Evolutionary conservation across 106 monocot species (phyloP).

Genomic region (Phalaenopsis aphrodite): DNA sequence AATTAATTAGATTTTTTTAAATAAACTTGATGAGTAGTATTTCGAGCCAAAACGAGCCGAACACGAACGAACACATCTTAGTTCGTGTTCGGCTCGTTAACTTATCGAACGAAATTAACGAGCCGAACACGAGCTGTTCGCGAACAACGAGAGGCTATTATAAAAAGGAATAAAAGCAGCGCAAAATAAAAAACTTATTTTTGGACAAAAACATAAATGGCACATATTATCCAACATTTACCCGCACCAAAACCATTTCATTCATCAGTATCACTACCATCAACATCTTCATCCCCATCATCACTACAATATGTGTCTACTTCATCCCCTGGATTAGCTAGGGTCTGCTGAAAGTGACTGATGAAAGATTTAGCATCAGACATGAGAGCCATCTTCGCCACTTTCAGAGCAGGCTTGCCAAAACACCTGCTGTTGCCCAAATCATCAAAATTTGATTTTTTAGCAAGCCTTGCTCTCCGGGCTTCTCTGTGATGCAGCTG

Average conservation of each 20-base stretch:
- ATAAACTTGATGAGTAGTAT: too few species aligned
- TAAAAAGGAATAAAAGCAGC: too few species aligned
- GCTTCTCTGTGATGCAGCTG: constrained; percentile 45
- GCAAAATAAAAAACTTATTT: too few species aligned
- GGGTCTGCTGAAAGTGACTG: constrained; percentile 22
- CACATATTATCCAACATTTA: background rate
- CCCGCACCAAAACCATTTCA: background rate
- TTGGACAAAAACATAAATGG: too few species aligned
- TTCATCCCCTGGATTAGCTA: constrained; percentile 15
- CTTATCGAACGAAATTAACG: too few species aligned
- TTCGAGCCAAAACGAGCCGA: too few species aligned
- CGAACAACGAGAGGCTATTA: too few species aligned
- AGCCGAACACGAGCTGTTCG: too few species aligned
- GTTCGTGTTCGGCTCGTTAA: too few species aligned
- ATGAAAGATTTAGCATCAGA: constrained; percentile 48
- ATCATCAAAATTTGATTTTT: background rate
- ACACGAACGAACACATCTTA: too few species aligned
- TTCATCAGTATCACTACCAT: constrained; percentile 5
- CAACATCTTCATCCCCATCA: constrained; percentile 9
- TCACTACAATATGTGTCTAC: background rate
- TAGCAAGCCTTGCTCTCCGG: constrained; percentile 19
- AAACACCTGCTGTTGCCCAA: background rate
- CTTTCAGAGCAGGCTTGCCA: constrained; percentile 12
- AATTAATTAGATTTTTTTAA: too few species aligned
- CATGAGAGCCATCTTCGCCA: constrained; percentile 38